Evolutionary conservation across 2,329 filamentous ascomycete species (phyloP), one percentile per base, ranked within the genome.

Genomic region (Aspergillus transmontanensis): DNA sequence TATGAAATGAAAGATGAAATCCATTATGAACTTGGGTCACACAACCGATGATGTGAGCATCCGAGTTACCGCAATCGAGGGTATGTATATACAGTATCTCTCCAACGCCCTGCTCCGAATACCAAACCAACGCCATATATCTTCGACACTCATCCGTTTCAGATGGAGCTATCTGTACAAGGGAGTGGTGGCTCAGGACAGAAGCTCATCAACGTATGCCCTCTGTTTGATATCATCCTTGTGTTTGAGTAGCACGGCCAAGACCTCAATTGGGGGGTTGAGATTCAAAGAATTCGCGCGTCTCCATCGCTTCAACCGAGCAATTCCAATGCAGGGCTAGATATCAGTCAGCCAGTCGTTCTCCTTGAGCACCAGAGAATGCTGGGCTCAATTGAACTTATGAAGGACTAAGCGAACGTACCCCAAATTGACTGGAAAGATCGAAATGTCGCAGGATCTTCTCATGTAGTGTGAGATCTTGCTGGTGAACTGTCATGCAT

Each of bases 401-500:
- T 34, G 9, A 19, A 21, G n/a, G 11, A 60, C 6, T 51, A 30
- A 39, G 55, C 16, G 59, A n/a, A 88, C 91, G 82, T 87, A 96
- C 93, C 61, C 95, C 95, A 76, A 92, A 99, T 72, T 97, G 92
- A 64, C 87, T 92, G 73, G 90, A 95, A 68, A 96, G 90, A 76
- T 99, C 95, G 79, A 95, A 99, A 76, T 97, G 92, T 66, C 94
- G 84, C 72, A 98, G 79, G 30, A 98, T 88, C 82, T 94, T 97
- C 83, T 98, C 94, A 61, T 90, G 84, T 53, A 91, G 69, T 12
- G 83, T 85, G 69, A 98, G 75, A 2, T 84, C 89, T 71, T 89
- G 79, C 79, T 96, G 93, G 73, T 98, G 95, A 41, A 96, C 88
- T 82, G 41, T 62, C 57, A 32, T 28, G 54, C 4, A 28, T 7